Percentiles rank a stretch among this genome's conserved stretches.
These are phyloP conservation scores for Dipteronia sinensis DNA, from an alignment of 345 rosid species.

Conservation along the genomic window DNA sequence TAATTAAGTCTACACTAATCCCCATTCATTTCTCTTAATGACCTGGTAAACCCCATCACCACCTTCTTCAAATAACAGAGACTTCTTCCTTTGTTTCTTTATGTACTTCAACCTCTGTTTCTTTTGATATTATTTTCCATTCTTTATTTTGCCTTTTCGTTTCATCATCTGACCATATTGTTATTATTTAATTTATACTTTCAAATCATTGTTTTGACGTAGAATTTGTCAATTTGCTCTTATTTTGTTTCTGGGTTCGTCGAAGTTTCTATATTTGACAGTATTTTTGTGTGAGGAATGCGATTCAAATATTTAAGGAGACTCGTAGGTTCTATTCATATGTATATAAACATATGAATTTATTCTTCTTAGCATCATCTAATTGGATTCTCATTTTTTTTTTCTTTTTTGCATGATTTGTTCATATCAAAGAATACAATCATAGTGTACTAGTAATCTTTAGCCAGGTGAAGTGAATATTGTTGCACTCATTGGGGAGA, in stretches of 20 bases:
- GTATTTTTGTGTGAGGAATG: conserved; percentile 11
- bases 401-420: not conserved
- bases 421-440: not conserved
- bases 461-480: not conserved
- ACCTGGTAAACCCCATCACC: not conserved
- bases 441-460: not conserved
- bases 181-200: not conserved
- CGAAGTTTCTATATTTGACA: conserved; percentile 12
- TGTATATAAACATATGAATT: not conserved
- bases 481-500: not conserved
- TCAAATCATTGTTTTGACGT: not conserved
- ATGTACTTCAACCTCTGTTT: not conserved
- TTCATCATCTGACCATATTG: not conserved
- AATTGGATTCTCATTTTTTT: not conserved
- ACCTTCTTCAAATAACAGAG: not conserved
- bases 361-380: not conserved
- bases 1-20: not conserved
- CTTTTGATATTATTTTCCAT: not conserved
- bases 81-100: not conserved
- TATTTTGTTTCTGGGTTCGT: conserved; percentile 5
- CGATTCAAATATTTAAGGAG: not conserved
- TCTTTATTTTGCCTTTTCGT: not conserved
- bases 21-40: not conserved
- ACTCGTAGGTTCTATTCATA: not conserved
- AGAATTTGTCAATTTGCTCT: conserved; percentile 22